Conservation (phyloP, 2,329 filamentous ascomycete genomes). For the Colletotrichum sp. region DNA sequence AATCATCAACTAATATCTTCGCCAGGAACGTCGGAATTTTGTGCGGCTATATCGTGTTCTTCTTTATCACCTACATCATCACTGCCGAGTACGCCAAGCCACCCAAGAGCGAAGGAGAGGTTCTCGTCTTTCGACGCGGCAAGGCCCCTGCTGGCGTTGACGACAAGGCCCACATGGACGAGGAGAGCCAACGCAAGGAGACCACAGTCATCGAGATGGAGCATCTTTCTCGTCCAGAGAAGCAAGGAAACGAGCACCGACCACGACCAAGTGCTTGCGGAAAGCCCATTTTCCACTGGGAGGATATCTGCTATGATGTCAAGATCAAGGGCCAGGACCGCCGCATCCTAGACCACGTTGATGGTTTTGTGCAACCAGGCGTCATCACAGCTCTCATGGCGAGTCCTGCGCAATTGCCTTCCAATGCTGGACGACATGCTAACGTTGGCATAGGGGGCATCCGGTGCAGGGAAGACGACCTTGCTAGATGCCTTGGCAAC, state of each 20-base stretch:
- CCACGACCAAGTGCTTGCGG: slow-evolving; percentile 11
- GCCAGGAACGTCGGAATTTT: slow-evolving; percentile 71
- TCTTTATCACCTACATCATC: slow-evolving; percentile 65
- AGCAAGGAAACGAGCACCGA: not conserved
- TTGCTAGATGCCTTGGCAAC: slow-evolving; percentile 75
- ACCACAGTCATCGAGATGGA: not conserved
- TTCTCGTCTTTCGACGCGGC: slow-evolving; percentile 61
- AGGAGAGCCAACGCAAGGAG: not conserved
- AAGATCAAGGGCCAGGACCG: slow-evolving; percentile 70
- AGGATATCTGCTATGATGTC: slow-evolving; percentile 65
- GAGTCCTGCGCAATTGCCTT: slow-evolving; percentile 27
- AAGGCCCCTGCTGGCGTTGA: slow-evolving; percentile 53
- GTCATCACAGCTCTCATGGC: slow-evolving; percentile 76
- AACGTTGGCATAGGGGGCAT: slow-evolving; percentile 53
- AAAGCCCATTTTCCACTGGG: slow-evolving; percentile 66
- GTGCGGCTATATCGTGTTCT: slow-evolving; percentile 65
- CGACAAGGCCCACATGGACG: not conserved
- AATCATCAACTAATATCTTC: not conserved
- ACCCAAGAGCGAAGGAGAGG: slow-evolving; percentile 76
- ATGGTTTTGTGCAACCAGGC: slow-evolving; percentile 80
- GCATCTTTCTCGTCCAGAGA: not conserved
- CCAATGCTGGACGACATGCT: not conserved
- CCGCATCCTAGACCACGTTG: slow-evolving; percentile 72
- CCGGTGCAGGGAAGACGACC: slow-evolving; percentile 78
- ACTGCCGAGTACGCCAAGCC: slow-evolving; percentile 69